These are phyloP conservation scores for Cucumis cinereus DNA, from an alignment of 306 rosid genomes.

Conservation along the genomic window DNA sequence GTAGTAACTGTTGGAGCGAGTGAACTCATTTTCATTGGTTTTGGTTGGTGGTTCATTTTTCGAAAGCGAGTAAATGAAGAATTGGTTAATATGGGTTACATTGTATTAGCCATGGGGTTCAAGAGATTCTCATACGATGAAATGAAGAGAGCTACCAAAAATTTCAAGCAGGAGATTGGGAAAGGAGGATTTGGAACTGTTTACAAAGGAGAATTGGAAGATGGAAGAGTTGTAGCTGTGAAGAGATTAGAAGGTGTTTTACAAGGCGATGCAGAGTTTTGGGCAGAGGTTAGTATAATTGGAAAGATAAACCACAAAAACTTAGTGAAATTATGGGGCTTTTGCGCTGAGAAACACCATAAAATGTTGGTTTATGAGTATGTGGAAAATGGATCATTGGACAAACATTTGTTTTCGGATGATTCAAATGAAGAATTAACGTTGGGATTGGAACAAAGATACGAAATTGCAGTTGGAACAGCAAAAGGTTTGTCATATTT, in stretches of 20 bases:
- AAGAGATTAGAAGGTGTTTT: constrained; percentile 32
- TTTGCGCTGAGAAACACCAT: constrained; percentile 20
- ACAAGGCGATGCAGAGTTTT: constrained; percentile 30
- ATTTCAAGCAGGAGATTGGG: constrained; percentile 24
- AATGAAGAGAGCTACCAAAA: constrained; percentile 16
- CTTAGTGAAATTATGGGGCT: constrained; percentile 32
- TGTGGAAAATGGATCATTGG: constrained; percentile 23
- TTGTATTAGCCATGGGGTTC: constrained; percentile 19
- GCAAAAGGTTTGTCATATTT: constrained; percentile 34
- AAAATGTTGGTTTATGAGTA: constrained; percentile 31
- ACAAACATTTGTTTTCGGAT: constrained; percentile 14
- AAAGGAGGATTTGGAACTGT: constrained; percentile 23
- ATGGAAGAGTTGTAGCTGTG: constrained; percentile 23
- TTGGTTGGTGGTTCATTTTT: constrained; percentile 23
- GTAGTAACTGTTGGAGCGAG: constrained; percentile 14
- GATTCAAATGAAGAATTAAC: background rate
- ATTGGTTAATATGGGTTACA: constrained; percentile 21
- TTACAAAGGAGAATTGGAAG: constrained; percentile 23
- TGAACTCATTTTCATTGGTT: constrained; percentile 12
- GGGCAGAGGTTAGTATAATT: constrained; percentile 35
- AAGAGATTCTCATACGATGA: constrained; percentile 16
- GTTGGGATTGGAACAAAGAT: constrained; percentile 19
- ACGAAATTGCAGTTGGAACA: constrained; percentile 26
- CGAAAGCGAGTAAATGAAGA: constrained; percentile 14
- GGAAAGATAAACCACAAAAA: constrained; percentile 31